Evolutionary conservation across 495 filamentous ascomycete genomes (phyloP).

Genomic region (Bryoglossum gracile): DNA sequence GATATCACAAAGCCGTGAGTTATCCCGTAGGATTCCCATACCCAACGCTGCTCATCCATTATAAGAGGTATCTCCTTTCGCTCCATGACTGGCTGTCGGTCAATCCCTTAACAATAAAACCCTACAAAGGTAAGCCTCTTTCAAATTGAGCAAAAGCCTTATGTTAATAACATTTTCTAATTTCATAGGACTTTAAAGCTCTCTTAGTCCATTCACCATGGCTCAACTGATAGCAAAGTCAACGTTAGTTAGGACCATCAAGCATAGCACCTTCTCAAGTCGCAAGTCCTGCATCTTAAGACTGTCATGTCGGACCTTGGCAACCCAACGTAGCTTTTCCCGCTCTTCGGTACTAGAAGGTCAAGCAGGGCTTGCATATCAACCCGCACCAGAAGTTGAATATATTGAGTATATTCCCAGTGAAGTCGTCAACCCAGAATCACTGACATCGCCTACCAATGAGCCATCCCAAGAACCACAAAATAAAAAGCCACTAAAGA

Average conservation of each 20-base stretch:
- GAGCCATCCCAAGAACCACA: neutral
- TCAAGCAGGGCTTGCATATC: neutral
- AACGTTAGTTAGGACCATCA: neutral
- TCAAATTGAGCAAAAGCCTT: too few relatives aligned
- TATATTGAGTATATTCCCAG: neutral
- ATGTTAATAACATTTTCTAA: too few relatives aligned
- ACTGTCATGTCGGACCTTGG: neutral
- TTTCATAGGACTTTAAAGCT: too few relatives aligned
- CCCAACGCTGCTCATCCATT: too few relatives aligned
- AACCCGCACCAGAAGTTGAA: neutral
- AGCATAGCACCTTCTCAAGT: too few relatives aligned
- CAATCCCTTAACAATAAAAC: too few relatives aligned
- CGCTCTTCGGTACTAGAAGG: neutral
- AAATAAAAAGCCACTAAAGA: neutral
- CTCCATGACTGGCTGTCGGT: too few relatives aligned
- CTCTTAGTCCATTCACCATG: neutral
- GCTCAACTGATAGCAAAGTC: neutral
- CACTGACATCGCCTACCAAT: neutral
- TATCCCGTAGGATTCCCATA: too few relatives aligned
- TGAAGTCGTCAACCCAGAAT: neutral
- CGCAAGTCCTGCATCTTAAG: neutral
- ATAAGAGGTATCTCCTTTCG: too few relatives aligned
- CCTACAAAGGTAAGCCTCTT: too few relatives aligned
- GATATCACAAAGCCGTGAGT: too few relatives aligned
- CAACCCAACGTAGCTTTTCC: neutral